Base-by-base conservation (phyloP, 805 yeast genomes). In the Barnettozyma salicaria region DNA sequence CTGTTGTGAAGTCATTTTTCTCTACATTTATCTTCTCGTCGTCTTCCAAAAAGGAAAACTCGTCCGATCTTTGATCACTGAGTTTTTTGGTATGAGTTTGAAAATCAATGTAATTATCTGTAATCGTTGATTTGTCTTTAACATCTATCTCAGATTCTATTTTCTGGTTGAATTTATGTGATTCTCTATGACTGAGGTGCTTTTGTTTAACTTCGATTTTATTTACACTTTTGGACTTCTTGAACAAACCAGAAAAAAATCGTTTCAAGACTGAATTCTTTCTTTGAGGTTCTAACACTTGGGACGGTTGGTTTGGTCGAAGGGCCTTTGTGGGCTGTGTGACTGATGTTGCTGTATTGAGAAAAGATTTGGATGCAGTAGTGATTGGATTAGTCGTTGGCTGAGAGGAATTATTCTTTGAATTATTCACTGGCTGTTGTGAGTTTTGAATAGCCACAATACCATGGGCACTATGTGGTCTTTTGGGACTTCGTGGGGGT, bases 31-130 rank as follows among this genome's bases (percentile, higher is more conserved):
- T 35, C 4, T 49, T 47, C 23, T 52, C 58, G 14, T 52, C 57
- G 6, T 45, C 53, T 5, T 50, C 56, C n/a, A 35, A 27, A 21
- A 53, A 53, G 7, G 58, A 53, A 29, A 50, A 53, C 7, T 30
- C 42, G 26, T 41, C 45, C n/a, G 42, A 40, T 4, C 19, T 4
- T 18, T 28, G 40, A 21, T 36, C 43, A 19, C 30, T 22, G 7
- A 25, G 6, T 16, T 19, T 13, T 18, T 17, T 18, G n/a, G 5
- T 24, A 16, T 17, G 30, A 17, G 9, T 14, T 27, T 17, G 13
- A 14, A 17, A 27, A n/a, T n/a, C n/a, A n/a, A n/a, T n/a, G n/a
- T n/a, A n/a, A n/a, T n/a, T n/a, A n/a, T n/a, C n/a, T n/a, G n/a
- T n/a, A n/a, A n/a, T n/a, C n/a, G n/a, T n/a, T n/a, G n/a, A n/a